Percentiles rank a stretch among this genome's conserved stretches.
Evolutionary conservation across 495 filamentous ascomycete genomes (phyloP).

Genomic region (Rhypophila decipiens): DNA sequence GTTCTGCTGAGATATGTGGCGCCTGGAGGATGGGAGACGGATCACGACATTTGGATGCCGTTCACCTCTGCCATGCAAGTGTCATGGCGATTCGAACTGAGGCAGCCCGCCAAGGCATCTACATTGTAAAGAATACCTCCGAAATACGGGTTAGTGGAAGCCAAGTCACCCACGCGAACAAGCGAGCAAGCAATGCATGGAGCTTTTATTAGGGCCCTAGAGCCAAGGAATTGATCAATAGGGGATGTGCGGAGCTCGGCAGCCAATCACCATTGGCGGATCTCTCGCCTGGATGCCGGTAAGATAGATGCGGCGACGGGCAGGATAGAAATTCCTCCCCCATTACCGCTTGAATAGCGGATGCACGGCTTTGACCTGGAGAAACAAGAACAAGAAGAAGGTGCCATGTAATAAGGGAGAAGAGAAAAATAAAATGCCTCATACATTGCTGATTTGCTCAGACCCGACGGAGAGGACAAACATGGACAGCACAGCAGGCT

Average conservation of each 20-base stretch:
- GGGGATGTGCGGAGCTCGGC: too few relatives aligned
- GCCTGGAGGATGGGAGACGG: neutral
- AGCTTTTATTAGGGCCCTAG: neutral
- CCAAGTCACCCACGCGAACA: neutral
- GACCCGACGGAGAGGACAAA: neutral
- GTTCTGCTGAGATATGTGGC: neutral
- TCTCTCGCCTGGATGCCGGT: too few relatives aligned
- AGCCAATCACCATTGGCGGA: too few relatives aligned
- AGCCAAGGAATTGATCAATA: too few relatives aligned
- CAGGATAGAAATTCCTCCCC: too few relatives aligned
- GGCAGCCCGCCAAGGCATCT: too few relatives aligned
- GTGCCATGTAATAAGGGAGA: neutral
- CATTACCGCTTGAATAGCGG: neutral
- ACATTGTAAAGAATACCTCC: neutral
- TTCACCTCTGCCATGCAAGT: too few relatives aligned
- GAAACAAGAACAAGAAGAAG: neutral
- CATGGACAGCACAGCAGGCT: neutral
- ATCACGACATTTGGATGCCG: neutral
- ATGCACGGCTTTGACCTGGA: neutral
- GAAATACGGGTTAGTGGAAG: neutral
- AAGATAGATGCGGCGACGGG: neutral
- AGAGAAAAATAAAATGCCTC: neutral
- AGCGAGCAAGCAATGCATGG: neutral
- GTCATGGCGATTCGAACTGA: too few relatives aligned
- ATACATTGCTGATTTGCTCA: neutral